Conservation (phyloP, 257 asterid genomes). For the Forsythia suspensa region DNA sequence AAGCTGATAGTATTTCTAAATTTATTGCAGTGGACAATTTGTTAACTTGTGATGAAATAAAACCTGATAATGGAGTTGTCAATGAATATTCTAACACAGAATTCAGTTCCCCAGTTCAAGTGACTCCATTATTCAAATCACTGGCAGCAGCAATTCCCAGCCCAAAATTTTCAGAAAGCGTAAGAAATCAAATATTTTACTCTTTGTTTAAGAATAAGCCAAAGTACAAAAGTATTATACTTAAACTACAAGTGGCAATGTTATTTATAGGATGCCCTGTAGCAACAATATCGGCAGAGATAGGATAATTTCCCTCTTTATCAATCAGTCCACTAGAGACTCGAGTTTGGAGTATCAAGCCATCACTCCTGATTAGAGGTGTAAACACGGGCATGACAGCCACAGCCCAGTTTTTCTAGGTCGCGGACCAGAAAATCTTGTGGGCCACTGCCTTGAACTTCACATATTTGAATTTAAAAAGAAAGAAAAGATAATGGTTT, state of each 20-base stretch:
- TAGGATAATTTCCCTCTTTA: background rate
- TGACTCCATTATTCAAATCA: slow-evolving; percentile 89
- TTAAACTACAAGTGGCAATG: background rate
- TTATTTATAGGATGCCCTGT: background rate
- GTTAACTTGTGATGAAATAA: slow-evolving; percentile 36
- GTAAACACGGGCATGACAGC: too few relatives aligned
- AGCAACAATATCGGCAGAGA: background rate
- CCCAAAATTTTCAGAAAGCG: slow-evolving; percentile 96
- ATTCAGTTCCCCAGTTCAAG: slow-evolving; percentile 78
- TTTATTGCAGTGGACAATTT: slow-evolving; percentile 35
- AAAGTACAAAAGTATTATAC: background rate
- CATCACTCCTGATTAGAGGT: background rate
- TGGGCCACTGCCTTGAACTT: too few relatives aligned
- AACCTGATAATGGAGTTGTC: slow-evolving; percentile 33
- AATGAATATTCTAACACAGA: slow-evolving; percentile 52
- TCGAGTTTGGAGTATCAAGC: background rate
- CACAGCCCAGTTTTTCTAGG: too few relatives aligned
- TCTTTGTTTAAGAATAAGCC: background rate
- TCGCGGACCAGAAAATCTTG: too few relatives aligned
- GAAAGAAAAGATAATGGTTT: too few relatives aligned
- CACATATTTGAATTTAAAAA: too few relatives aligned
- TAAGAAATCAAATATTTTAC: slow-evolving; percentile 43
- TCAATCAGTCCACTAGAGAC: background rate
- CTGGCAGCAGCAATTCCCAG: slow-evolving; percentile 92
- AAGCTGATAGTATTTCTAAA: slow-evolving; percentile 25